Conservation (phyloP, 495 filamentous ascomycete species). For the Aspergillus avenaceus region DNA sequence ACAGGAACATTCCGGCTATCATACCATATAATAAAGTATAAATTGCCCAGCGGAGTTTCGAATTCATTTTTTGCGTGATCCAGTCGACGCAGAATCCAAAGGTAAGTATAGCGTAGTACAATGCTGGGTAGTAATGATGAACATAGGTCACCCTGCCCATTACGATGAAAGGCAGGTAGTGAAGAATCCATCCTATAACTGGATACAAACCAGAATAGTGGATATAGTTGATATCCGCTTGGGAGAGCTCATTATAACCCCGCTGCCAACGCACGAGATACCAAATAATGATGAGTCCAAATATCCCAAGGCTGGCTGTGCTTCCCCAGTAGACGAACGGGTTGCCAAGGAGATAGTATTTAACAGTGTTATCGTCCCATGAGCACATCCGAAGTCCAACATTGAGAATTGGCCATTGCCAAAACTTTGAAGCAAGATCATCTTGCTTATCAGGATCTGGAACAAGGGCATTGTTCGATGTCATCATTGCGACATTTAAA, state of each 20-base stretch:
- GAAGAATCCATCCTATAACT: conserved; percentile 88
- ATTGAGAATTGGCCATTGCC: conserved; percentile 96
- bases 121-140: conserved; percentile 98
- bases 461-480: conserved; percentile 96
- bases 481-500: conserved; percentile 99
- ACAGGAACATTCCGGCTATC: conserved; percentile 74
- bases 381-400: conserved; percentile 97
- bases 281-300: conserved; percentile 69
- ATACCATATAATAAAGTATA: conserved; percentile 68
- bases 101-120: conserved; percentile 92
- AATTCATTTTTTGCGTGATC: conserved; percentile 59
- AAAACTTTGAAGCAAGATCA: conserved; percentile 92
- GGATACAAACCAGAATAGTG: conserved; percentile 93
- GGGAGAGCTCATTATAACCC: conserved; percentile 79
- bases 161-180: conserved; percentile 91
- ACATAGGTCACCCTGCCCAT: conserved; percentile 99
- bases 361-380: conserved; percentile 93
- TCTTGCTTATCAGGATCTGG: conserved; percentile 99
- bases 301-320: conserved; percentile 68
- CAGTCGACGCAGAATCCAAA: conserved; percentile 89
- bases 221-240: conserved; percentile 80
- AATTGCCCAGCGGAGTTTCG: conserved; percentile 53
- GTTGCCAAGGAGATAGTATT: conserved; percentile 98
- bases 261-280: conserved; percentile 95
- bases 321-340: conserved; percentile 94